Evolutionary conservation across 768 basidiomycete species (phyloP).

Genomic region (Baorangia bicolor): DNA sequence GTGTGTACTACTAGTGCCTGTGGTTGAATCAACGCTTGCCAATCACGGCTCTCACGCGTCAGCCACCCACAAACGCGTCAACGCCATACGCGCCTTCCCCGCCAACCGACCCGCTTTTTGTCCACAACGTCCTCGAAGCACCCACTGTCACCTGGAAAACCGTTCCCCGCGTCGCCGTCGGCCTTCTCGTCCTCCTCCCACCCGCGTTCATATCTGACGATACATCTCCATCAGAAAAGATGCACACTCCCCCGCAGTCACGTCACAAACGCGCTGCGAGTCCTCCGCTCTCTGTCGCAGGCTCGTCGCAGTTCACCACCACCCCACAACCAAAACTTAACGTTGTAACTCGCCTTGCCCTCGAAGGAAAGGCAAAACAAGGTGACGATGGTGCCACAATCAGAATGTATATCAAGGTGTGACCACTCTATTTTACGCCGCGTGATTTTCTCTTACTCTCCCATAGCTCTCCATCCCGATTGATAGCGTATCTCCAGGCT

Average conservation of each 20-base stretch:
- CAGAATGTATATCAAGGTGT: slow-evolving; percentile 76
- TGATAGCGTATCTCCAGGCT: slow-evolving; percentile 63
- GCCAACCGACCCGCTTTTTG: slow-evolving; percentile 12
- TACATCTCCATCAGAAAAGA: not conserved
- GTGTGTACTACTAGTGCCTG: too few species aligned
- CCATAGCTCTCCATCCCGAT: slow-evolving; percentile 63
- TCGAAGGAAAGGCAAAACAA: slow-evolving; percentile 71
- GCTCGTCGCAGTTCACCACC: slow-evolving; percentile 46
- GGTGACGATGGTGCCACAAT: slow-evolving; percentile 65
- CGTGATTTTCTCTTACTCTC: not conserved
- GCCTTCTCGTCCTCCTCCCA: not conserved
- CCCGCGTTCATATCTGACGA: too few species aligned
- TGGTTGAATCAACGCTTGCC: too few species aligned
- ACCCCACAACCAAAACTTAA: slow-evolving; percentile 53
- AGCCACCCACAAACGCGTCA: slow-evolving; percentile 22
- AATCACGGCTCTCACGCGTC: too few species aligned
- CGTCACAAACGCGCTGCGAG: slow-evolving; percentile 33
- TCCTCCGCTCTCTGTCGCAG: slow-evolving; percentile 31
- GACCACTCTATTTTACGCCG: slow-evolving; percentile 2
- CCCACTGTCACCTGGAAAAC: too few species aligned
- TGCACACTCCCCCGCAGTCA: slow-evolving; percentile 22
- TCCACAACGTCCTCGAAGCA: slow-evolving; percentile 8
- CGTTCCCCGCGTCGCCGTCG: too few species aligned
- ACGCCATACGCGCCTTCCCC: slow-evolving; percentile 8
- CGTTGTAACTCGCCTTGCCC: slow-evolving; percentile 69